These are phyloP conservation scores for Pilatotrama ljubarskyi DNA, from an alignment of 768 basidiomycete species.

Conservation along the genomic window DNA sequence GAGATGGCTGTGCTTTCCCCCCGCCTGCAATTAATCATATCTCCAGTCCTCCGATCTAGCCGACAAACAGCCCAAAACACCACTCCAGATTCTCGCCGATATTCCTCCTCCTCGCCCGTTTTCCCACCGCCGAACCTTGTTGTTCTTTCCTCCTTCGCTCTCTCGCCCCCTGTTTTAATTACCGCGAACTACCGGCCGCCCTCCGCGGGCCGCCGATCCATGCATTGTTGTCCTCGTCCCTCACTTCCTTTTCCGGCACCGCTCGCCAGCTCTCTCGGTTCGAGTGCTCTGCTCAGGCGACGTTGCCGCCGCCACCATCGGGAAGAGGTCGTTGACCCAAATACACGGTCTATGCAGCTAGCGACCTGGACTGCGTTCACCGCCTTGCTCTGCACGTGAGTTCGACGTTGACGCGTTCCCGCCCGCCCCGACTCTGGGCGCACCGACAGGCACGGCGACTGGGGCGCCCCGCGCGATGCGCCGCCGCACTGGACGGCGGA, in stretches of 20 bases:
- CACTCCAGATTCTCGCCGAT: slow-evolving; percentile 12
- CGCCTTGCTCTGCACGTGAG: no score
- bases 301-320: not conserved
- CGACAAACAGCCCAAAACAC: slow-evolving; percentile 14
- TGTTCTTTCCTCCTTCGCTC: not conserved
- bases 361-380: not conserved
- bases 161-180: slow-evolving; percentile 14
- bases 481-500: not conserved
- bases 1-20: slow-evolving; percentile 22
- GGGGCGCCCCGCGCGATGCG: slow-evolving; percentile 4
- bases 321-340: not conserved
- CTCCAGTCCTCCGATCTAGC: slow-evolving; percentile 16
- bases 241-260: not conserved
- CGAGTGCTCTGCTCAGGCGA: not conserved
- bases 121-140: slow-evolving; percentile 17
- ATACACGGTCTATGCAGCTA: not conserved
- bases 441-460: not conserved
- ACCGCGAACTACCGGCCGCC: slow-evolving; percentile 21
- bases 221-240: not conserved
- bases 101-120: not conserved
- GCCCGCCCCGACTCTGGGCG: no score
- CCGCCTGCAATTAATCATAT: slow-evolving; percentile 23
- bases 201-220: slow-evolving; percentile 11
- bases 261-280: not conserved
- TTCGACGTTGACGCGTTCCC: not conserved